Conservation (phyloP, 352 stramenopile species). For the Phytophthora chlamydospora region DNA sequence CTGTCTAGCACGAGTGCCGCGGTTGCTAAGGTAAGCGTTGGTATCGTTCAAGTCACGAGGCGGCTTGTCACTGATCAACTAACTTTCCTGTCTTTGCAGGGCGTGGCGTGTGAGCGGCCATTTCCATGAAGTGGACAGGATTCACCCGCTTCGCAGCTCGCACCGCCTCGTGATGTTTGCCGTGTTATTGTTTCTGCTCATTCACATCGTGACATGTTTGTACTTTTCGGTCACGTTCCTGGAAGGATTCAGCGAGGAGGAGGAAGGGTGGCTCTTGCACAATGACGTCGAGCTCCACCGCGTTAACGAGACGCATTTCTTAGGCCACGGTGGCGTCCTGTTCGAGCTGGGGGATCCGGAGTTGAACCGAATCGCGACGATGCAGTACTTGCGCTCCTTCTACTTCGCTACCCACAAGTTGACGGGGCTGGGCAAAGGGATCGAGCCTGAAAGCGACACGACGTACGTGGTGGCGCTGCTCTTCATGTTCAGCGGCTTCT, state of each 20-base stretch:
- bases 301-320: conserved; percentile 21
- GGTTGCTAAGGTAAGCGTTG: conserved; percentile 16
- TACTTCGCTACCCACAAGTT: conserved; percentile 50
- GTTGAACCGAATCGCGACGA: conserved; percentile 16
- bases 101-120: conserved; percentile 40
- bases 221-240: conserved; percentile 42
- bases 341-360: conserved; percentile 13
- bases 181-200: conserved; percentile 32
- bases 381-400: conserved; percentile 52
- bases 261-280: conserved; percentile 35
- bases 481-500: conserved; percentile 56
- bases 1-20: conserved; percentile 20
- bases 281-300: conserved; percentile 32
- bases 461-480: conserved; percentile 42
- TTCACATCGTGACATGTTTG: conserved; percentile 41
- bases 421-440: conserved; percentile 41
- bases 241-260: conserved; percentile 31
- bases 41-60: neutral
- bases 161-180: conserved; percentile 25
- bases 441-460: conserved; percentile 44
- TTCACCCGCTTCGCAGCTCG: conserved; percentile 20
- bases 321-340: conserved; percentile 3
- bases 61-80: neutral
- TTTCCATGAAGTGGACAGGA: conserved; percentile 36
- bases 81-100: conserved; percentile 6